Percentiles rank a stretch among this genome's conserved stretches.
Conservation (phyloP, 2,329 filamentous ascomycete species). For the Fonsecaea pedrosoi region DNA sequence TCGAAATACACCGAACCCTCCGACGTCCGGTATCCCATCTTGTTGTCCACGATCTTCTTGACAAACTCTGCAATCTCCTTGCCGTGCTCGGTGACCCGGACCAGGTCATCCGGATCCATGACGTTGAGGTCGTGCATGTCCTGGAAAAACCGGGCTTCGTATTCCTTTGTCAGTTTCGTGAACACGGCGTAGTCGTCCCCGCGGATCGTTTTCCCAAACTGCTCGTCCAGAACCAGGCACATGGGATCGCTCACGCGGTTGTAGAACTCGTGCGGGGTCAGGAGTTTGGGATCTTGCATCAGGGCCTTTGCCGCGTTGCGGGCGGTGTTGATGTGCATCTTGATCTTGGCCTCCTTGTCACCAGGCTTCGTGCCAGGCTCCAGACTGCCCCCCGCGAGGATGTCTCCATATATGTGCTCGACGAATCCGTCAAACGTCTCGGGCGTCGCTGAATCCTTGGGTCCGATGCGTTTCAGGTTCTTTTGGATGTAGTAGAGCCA, state of each 20-base stretch:
- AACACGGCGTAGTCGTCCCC: conserved; percentile 76
- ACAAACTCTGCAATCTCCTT: conserved; percentile 87
- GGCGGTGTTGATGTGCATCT: conserved; percentile 80
- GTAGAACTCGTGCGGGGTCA: conserved; percentile 58
- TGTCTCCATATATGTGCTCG: conserved; percentile 59
- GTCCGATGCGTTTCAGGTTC: conserved; percentile 65
- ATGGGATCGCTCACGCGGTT: conserved; percentile 71
- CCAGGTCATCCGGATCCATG: conserved; percentile 78
- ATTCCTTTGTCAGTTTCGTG: conserved; percentile 81
- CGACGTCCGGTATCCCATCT: conserved; percentile 76
- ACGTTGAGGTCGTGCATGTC: conserved; percentile 91
- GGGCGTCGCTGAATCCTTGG: conserved; percentile 49
- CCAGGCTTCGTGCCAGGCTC: conserved; percentile 63
- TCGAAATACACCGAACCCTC: conserved; percentile 96
- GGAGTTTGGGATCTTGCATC: conserved; percentile 41
- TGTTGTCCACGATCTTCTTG: conserved; percentile 79
- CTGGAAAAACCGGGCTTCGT: conserved; percentile 84
- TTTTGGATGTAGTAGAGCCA: conserved; percentile 68
- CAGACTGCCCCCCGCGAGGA: conserved; percentile 63
- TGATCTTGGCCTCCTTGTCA: conserved; percentile 83
- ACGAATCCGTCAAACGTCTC: conserved; percentile 57
- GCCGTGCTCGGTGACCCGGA: conserved; percentile 90
- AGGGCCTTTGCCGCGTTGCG: conserved; percentile 62
- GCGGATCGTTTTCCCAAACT: conserved; percentile 63
- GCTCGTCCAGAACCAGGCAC: conserved; percentile 77